Base-by-base conservation (phyloP, 768 basidiomycete species). In the Rubroboletus satanas region DNA sequence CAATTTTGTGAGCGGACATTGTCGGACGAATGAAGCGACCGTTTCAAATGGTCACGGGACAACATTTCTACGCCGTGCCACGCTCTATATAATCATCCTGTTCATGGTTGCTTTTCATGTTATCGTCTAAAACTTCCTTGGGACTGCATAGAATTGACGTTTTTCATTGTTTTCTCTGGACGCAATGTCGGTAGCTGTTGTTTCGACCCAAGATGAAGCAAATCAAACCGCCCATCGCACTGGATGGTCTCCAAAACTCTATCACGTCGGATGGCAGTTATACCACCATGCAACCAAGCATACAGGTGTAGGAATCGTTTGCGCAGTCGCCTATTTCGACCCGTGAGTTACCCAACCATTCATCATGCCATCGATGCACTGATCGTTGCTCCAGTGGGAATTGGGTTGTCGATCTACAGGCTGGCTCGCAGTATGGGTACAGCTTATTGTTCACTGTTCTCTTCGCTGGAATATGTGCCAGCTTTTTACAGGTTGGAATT, bases 381-480 rank as follows among this genome's bases (percentile, higher is more conserved):
- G 37, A 54, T 44, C 36, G 39, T 41, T 28, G 44, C 32, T 35
- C 15, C 51, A 87, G 86, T 18, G 90, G 92, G 29, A 95, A 94
- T 65, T 93, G 92, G 93, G 83, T 87, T 17, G 92, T 93, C 15
- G 93, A 94, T 73, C 74, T 95, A 8, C 87, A 90, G 70, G 93
- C 93, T 1, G 93, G 93, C 10, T 88, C 88, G 18, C 69, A 84
- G 52, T 95, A 80, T 66, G 93, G 95, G 1, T 97, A 96, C 71
- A 82, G 81, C 56, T 77, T 95, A 14, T 79, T 98, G 31, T 95
- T 96, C 71, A 77, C 91, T 15, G 85, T 98, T 11, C 78, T 97
- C 7, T 68, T 97, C 18, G 77, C 94, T 2, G 93, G 93, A 10
- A 59, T 95, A 8, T 84, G 90, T 52, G 93, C 91, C 15, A 86